Conservation (phyloP, 2,329 filamentous ascomycete species). For the Arthrobotrys conoides region DNA sequence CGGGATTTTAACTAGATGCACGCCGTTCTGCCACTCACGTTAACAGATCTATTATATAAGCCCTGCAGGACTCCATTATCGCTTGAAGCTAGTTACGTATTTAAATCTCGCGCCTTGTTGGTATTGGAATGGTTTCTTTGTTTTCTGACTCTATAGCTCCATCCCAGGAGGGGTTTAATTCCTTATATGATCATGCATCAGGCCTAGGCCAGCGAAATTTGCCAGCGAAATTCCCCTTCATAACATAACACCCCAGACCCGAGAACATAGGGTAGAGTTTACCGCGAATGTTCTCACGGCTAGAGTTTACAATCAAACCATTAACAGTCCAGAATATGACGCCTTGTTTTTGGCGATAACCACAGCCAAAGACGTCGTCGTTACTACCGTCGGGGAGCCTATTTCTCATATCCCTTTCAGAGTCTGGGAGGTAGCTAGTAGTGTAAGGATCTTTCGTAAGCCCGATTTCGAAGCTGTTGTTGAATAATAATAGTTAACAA, state of each 20-base stretch:
- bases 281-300: background rate
- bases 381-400: background rate
- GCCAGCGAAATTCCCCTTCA: background rate
- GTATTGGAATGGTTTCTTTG: too few species aligned
- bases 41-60: too few species aligned
- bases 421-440: background rate
- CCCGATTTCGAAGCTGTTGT: background rate
- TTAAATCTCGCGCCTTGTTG: too few species aligned
- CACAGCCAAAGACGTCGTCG: background rate
- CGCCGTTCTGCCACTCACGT: too few species aligned
- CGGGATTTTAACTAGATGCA: too few species aligned
- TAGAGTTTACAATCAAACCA: background rate
- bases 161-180: too few species aligned
- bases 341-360: background rate
- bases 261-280: background rate
- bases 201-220: background rate
- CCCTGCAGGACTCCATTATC: too few species aligned
- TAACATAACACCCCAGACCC: background rate
- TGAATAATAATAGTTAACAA: background rate
- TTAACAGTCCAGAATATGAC: slow-evolving; percentile 1
- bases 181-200: too few species aligned
- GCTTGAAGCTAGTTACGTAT: too few species aligned
- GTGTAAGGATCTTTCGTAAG: background rate
- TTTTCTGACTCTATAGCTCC: too few species aligned
- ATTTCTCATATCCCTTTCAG: background rate